Conservation (phyloP, 108 stramenopile genomes). For the Pseudonitzschia multistriata region DNA sequence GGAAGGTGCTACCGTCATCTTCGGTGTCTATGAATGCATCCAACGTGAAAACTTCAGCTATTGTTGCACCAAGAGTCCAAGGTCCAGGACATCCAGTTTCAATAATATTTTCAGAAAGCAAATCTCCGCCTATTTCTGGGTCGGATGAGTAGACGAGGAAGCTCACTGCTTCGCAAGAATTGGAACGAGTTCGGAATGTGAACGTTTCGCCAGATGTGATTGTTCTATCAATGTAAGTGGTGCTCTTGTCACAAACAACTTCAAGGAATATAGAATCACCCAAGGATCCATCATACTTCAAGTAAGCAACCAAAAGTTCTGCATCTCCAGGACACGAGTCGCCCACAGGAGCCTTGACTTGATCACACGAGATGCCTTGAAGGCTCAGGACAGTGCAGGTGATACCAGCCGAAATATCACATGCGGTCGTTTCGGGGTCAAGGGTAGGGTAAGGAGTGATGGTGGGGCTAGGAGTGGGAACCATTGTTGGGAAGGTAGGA, state of each 20-base stretch:
- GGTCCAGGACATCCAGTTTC: constrained; percentile 4
- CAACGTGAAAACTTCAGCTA: not conserved
- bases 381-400: constrained; percentile 11
- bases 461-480: constrained; percentile 15
- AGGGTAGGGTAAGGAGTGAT: constrained; percentile 15
- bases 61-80: constrained; percentile 7
- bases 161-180: constrained; percentile 1
- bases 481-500: constrained; percentile 13
- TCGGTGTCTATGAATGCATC: constrained; percentile 6
- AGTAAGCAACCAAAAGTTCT: constrained; percentile 9
- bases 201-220: constrained; percentile 1
- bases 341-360: constrained; percentile 4
- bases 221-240: constrained; percentile 6
- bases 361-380: constrained; percentile 2
- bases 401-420: constrained; percentile 11
- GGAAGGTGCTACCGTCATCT: not conserved
- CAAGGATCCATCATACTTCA: constrained; percentile 4
- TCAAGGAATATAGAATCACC: constrained; percentile 8
- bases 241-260: constrained; percentile 5
- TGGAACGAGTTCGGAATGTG: constrained; percentile 9
- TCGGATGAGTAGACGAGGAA: not conserved
- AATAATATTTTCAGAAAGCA: not conserved
- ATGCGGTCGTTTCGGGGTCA: constrained; percentile 9
- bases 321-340: not conserved
- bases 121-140: not conserved